Evolutionary conservation across 2,329 filamentous ascomycete genomes (phyloP), one percentile per base, ranked within the genome.

Genomic region (Geosmithia morbida): DNA sequence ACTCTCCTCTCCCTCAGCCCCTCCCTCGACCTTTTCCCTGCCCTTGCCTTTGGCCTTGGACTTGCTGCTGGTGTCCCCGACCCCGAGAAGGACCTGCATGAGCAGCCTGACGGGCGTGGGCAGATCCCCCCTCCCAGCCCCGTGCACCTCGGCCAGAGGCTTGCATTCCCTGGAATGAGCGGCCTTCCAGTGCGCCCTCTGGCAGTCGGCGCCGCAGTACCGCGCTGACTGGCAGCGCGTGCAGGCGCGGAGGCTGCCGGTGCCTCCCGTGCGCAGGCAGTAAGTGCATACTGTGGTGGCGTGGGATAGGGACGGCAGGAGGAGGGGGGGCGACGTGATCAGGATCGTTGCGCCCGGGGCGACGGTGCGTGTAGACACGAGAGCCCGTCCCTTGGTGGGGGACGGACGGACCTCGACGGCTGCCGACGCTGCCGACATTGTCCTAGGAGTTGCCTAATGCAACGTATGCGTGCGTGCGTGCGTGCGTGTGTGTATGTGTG

Each of bases 91-190:
- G 3, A 72, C 60, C 58, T 75, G 72, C 43, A 79, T 57, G 14
- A 77, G 60, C 2, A 72, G 73, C 29, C 77, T 65, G 20, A 77
- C 71, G 0, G 73, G 68, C 1, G 77, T 79, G 1, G 77, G 78
- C 48, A 79, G 48, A 53, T 54, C 51, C 43, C 50, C 53, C 51
- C 51, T 57, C 48, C 42, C 47, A 44, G 48, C 46, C 22, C 54
- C 51, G 41, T 53, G 54, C 7, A 61, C 56, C 43, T 58, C 56
- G 43, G 56, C 57, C 18, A 69, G 61, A 18, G 71, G 64, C 44
- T 63, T 66, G 63, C 78, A 82, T 62, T 82, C 78, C 43, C 60
- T 60, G 53, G 68, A 66, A 61, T 82, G 78, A 41, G 67, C 63
- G 2, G 58, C 56, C 7, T 59, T 58, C 77, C 78, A 81, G 56